phyloP scores from a whole-genome alignment of 768 basidiomycete species.

The Candolleomyces efflorescens region DNA sequence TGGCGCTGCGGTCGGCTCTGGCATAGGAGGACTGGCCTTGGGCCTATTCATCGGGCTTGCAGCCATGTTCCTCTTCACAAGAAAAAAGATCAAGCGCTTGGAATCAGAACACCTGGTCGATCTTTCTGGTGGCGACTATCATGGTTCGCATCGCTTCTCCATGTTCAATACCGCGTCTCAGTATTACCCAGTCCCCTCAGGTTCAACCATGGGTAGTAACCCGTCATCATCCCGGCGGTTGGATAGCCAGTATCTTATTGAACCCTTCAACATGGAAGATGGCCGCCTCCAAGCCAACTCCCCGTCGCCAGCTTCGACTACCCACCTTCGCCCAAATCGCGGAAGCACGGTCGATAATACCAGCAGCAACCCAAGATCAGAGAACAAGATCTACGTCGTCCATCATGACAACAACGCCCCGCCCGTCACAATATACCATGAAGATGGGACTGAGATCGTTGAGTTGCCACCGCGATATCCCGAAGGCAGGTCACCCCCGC shows the following conservation, averaged over 20 bases:
- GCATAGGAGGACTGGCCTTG: slow-evolving; percentile 34
- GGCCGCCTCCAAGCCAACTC: slow-evolving; percentile 15
- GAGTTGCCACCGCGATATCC: slow-evolving; percentile 56
- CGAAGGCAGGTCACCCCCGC: slow-evolving; percentile 13
- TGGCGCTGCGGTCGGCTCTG: slow-evolving; percentile 29
- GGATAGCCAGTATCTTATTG: slow-evolving; percentile 32
- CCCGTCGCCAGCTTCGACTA: slow-evolving; percentile 6
- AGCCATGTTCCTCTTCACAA: slow-evolving; percentile 28
- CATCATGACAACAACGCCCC: slow-evolving; percentile 57
- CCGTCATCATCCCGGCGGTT: not conserved
- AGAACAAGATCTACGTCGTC: slow-evolving; percentile 47
- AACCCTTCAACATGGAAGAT: slow-evolving; percentile 35
- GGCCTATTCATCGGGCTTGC: slow-evolving; percentile 32
- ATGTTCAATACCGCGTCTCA: slow-evolving; percentile 15
- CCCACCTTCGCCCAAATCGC: slow-evolving; percentile 1
- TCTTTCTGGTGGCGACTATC: slow-evolving; percentile 16
- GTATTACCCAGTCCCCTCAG: slow-evolving; percentile 25
- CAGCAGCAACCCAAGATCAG: not conserved
- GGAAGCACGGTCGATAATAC: slow-evolving; percentile 2
- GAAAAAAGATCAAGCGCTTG: slow-evolving; percentile 18
- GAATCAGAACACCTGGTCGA: slow-evolving; percentile 21
- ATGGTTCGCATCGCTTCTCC: slow-evolving; percentile 17
- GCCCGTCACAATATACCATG: slow-evolving; percentile 55
- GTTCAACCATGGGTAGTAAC: slow-evolving; percentile 8
- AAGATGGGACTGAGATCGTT: slow-evolving; percentile 51